Evolutionary conservation across 176 grass and related monocot species (phyloP).

Genomic region (Avena eriantha): DNA sequence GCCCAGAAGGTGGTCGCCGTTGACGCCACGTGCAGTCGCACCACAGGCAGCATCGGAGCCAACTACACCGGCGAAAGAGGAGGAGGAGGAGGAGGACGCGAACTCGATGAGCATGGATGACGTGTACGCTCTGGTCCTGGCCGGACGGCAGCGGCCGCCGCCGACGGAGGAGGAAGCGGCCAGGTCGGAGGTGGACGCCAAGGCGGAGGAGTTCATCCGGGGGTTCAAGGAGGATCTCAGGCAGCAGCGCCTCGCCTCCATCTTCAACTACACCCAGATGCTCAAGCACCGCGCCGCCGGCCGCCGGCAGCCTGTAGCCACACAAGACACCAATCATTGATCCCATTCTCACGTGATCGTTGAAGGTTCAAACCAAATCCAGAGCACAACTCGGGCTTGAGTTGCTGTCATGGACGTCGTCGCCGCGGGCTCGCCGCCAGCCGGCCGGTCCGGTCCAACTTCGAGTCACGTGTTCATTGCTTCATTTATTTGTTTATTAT

Average conservation of each 20-base stretch:
- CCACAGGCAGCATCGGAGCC: not conserved
- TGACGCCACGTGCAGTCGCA: not conserved
- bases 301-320: not conserved
- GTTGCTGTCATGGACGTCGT: not conserved
- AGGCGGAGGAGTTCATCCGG: conserved; percentile 44
- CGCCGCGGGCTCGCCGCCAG: conserved; percentile 3
- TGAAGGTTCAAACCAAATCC: not conserved
- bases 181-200: conserved; percentile 53
- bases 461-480: not conserved
- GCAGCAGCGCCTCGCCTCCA: conserved; percentile 57
- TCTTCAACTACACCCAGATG: conserved; percentile 69
- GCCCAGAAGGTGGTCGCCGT: not conserved
- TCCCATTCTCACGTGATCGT: not conserved
- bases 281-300: conserved; percentile 42
- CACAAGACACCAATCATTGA: not conserved
- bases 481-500: conserved; percentile 4
- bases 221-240: conserved; percentile 44
- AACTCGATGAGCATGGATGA: conserved; percentile 59
- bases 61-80: not conserved
- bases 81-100: not conserved
- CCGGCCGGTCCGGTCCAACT: not conserved
- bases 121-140: conserved; percentile 43
- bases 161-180: conserved; percentile 23
- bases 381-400: not conserved
- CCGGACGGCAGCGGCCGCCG: conserved; percentile 15